Conservation (phyloP, 192 early-diverging fungal genomes). For the Coemansia sp. region DNA sequence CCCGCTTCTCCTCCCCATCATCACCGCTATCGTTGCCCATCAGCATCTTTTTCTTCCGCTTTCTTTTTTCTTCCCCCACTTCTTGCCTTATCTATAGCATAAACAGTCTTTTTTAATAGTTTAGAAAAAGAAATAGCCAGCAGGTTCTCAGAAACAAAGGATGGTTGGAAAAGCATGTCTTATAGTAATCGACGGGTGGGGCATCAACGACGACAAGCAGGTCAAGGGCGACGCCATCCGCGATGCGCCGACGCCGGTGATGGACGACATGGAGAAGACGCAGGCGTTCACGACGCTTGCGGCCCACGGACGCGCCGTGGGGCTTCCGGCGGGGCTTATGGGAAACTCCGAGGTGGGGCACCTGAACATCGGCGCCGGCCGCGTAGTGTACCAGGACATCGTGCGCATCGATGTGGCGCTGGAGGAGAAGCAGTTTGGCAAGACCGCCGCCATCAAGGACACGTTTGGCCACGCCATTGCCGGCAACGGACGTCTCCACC, state of each 20-base stretch:
- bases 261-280: constrained; percentile 75
- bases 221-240: constrained; percentile 87
- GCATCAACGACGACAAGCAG: constrained; percentile 70
- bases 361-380: constrained; percentile 98
- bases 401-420: constrained; percentile 95
- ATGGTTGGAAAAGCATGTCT: constrained; percentile 74
- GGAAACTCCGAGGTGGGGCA: constrained; percentile 99
- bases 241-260: constrained; percentile 91
- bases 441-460: constrained; percentile 70
- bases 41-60: not conserved
- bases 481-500: constrained; percentile 81
- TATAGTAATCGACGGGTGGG: constrained; percentile 98
- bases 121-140: not conserved
- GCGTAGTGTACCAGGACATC: constrained; percentile 99
- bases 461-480: constrained; percentile 84
- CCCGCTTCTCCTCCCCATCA: no score
- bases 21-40: not conserved
- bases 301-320: constrained; percentile 95
- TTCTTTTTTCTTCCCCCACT: not conserved
- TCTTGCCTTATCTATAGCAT: not conserved
- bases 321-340: constrained; percentile 98
- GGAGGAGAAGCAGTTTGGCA: constrained; percentile 78
- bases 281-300: constrained; percentile 76
- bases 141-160: not conserved
- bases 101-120: not conserved